phyloP scores from a whole-genome alignment of 805 yeast species.

The Lipomyces sp. region DNA sequence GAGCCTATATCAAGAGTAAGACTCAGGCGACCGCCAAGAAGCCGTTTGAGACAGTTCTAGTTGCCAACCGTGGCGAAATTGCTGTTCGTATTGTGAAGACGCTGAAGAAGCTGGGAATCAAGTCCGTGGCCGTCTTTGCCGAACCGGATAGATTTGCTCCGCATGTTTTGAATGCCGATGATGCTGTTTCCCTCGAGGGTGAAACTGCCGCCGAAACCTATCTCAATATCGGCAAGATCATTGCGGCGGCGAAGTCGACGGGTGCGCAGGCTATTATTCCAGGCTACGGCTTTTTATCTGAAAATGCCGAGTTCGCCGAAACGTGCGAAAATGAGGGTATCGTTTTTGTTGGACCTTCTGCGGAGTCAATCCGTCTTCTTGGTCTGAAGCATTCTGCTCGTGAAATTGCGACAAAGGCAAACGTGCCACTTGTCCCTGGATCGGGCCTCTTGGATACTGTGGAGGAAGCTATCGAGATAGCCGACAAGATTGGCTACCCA shows the following conservation, averaged over 20 bases:
- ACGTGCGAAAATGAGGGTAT: conserved; percentile 78
- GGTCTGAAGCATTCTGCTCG: conserved; percentile 97
- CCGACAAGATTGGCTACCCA: conserved; percentile 73
- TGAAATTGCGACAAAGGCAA: conserved; percentile 85
- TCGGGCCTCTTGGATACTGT: conserved; percentile 73
- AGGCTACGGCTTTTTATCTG: conserved; percentile 95
- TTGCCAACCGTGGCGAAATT: conserved; percentile 96
- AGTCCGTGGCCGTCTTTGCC: conserved; percentile 83
- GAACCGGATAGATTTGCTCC: conserved; percentile 85
- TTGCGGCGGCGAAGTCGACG: conserved; percentile 77
- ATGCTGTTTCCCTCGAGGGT: conserved; percentile 75
- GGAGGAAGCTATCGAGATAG: conserved; percentile 71
- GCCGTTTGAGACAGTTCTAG: conserved; percentile 53
- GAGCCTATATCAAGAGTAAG: conserved; percentile 52
- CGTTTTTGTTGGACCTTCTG: conserved; percentile 94
- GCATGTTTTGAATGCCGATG: conserved; percentile 82
- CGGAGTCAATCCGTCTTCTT: conserved; percentile 83
- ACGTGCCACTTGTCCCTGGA: conserved; percentile 97
- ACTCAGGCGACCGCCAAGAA: conserved; percentile 45
- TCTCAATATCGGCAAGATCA: conserved; percentile 76
- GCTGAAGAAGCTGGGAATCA: conserved; percentile 71
- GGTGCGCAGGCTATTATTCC: conserved; percentile 96
- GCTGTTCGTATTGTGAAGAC: conserved; percentile 93
- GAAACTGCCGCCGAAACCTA: conserved; percentile 87
- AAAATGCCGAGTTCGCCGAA: conserved; percentile 94